These are phyloP conservation scores for Raphanus raphanistrum DNA, from an alignment of 345 rosid species.

Conservation along the genomic window DNA sequence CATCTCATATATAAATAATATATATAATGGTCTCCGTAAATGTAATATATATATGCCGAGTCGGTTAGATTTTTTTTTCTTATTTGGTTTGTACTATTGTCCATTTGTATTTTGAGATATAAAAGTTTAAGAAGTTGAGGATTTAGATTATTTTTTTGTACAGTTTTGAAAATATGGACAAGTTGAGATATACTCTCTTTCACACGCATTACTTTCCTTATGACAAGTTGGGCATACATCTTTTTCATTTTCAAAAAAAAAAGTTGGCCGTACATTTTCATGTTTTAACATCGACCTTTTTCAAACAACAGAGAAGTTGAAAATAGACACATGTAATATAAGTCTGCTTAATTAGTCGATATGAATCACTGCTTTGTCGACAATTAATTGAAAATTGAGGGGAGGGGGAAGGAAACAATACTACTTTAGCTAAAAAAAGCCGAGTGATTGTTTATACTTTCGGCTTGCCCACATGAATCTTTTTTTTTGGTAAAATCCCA, in stretches of 20 bases:
- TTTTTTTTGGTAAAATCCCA: not conserved
- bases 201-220: slow-evolving; percentile 2
- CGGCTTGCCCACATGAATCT: not conserved
- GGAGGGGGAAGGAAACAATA: not conserved
- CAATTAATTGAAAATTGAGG: not conserved
- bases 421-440: not conserved
- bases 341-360: not conserved
- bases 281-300: not conserved
- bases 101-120: not conserved
- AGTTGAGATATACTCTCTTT: slow-evolving; percentile 1
- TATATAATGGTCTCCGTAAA: slow-evolving; percentile 10
- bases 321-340: not conserved
- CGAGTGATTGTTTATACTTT: not conserved
- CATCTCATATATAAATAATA: not conserved
- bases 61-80: slow-evolving; percentile 6
- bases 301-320: not conserved
- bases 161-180: not conserved
- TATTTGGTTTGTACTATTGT: not conserved
- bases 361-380: not conserved
- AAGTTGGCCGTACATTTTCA: slow-evolving; percentile 24
- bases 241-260: no score
- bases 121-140: not conserved
- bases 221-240: slow-evolving; percentile 23
- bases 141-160: not conserved
- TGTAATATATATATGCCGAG: slow-evolving; percentile 14